phyloP scores from a whole-genome alignment of 352 stramenopile species.

The Globisporangium canariense region DNA sequence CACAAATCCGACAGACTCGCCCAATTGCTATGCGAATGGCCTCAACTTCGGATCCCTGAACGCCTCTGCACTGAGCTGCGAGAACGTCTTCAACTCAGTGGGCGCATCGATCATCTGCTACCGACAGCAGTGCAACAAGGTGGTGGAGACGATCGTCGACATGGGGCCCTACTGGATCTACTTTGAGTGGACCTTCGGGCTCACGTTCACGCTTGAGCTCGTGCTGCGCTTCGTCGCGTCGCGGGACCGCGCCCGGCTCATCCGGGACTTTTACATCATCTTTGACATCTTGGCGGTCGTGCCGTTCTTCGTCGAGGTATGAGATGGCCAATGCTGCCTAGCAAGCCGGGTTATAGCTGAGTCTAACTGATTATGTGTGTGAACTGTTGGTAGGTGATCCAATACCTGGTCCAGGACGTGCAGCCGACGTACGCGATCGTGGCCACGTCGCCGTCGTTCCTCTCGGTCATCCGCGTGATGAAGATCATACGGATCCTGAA shows the following conservation, averaged over 20 bases:
- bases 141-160: conserved; percentile 31
- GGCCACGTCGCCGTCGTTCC: conserved; percentile 52
- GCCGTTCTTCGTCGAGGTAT: conserved; percentile 63
- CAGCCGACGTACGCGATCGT: conserved; percentile 58
- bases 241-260: conserved; percentile 31
- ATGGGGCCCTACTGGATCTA: conserved; percentile 80
- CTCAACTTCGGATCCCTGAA: conserved; percentile 54
- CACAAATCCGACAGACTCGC: conserved; percentile 2
- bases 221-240: conserved; percentile 52
- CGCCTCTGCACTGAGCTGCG: conserved; percentile 23
- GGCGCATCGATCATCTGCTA: conserved; percentile 45
- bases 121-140: conserved; percentile 41
- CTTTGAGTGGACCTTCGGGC: conserved; percentile 64
- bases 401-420: conserved; percentile 29
- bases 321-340: too few species aligned
- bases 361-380: not conserved
- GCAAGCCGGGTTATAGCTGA: not conserved
- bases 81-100: conserved; percentile 26
- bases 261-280: conserved; percentile 56
- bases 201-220: conserved; percentile 56
- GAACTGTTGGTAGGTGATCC: conserved; percentile 15
- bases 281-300: conserved; percentile 65
- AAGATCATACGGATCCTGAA: conserved; percentile 81
- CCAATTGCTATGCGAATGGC: conserved; percentile 43
- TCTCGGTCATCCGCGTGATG: conserved; percentile 61